Percentiles rank a stretch among this genome's conserved stretches.
Evolutionary conservation across 225 moss, liverwort and hornwort species (phyloP).

Genomic region (Neckera pumila): DNA sequence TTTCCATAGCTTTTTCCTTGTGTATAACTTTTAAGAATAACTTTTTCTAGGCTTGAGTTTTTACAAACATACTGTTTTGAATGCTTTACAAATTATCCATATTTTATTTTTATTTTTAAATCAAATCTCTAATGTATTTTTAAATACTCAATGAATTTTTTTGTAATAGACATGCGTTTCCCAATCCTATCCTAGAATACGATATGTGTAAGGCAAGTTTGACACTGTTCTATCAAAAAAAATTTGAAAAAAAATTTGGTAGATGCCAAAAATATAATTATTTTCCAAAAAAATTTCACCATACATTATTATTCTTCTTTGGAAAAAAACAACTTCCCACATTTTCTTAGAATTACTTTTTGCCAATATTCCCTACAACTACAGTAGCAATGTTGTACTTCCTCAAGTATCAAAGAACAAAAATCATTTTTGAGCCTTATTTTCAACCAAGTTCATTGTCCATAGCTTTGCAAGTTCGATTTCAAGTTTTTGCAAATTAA

Average conservation of each 20-base stretch:
- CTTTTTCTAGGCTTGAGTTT: neutral
- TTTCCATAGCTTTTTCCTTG: neutral
- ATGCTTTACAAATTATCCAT: too few species aligned
- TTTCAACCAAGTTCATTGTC: too few species aligned
- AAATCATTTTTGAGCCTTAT: neutral
- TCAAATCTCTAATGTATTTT: too few species aligned
- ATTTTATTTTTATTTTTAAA: neutral
- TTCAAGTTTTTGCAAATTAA: neutral
- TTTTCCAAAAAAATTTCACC: neutral
- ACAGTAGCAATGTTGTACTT: neutral
- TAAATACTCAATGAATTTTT: neutral
- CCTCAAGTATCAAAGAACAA: neutral
- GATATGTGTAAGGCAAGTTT: rapidly evolving
- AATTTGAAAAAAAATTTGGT: neutral
- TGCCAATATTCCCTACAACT: neutral
- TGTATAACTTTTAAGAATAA: neutral
- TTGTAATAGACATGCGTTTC: neutral
- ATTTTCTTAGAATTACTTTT: neutral
- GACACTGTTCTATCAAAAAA: neutral
- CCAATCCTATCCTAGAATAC: neutral
- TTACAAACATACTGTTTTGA: neutral
- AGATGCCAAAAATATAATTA: neutral
- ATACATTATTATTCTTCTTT: neutral
- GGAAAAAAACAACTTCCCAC: neutral
- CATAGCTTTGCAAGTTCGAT: rapidly evolving